These are phyloP conservation scores for Cryphonectria carpinicola DNA, from an alignment of 2,329 filamentous ascomycete genomes.

Conservation along the genomic window DNA sequence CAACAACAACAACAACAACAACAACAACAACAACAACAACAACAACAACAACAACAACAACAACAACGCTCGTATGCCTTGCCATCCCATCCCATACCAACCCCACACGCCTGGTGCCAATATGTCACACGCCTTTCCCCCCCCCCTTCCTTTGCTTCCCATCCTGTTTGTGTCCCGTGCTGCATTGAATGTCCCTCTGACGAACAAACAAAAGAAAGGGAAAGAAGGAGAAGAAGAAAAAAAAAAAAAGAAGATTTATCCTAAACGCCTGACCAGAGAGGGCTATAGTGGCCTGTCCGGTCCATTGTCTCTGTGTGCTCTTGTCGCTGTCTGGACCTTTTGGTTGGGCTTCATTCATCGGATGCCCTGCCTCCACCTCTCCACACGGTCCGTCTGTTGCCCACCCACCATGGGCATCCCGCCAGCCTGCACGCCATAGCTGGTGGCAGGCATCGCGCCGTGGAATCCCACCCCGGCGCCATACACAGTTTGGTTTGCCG, in stretches of 20 bases:
- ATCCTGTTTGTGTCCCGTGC: not conserved
- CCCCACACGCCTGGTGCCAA: not conserved
- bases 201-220: not conserved
- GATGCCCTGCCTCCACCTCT: conserved; percentile 41
- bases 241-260: not conserved
- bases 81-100: conserved; percentile 1
- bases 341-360: not conserved
- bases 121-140: not conserved
- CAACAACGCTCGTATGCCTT: conserved; percentile 22
- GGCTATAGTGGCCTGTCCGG: not conserved
- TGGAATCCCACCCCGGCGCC: conserved; percentile 23
- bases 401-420: conserved; percentile 25
- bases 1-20: no score
- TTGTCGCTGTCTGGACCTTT: not conserved
- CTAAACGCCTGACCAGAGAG: not conserved
- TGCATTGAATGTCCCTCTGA: not conserved
- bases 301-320: not conserved
- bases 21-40: no score
- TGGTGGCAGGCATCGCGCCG: conserved; percentile 27
- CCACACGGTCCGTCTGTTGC: conserved; percentile 38
- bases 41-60: no score
- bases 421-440: conserved; percentile 29
- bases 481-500: conserved; percentile 26
- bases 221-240: not conserved
- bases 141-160: not conserved